phyloP scores from a whole-genome alignment of 495 filamentous ascomycete species.

The Ascodesmis nigricans region DNA sequence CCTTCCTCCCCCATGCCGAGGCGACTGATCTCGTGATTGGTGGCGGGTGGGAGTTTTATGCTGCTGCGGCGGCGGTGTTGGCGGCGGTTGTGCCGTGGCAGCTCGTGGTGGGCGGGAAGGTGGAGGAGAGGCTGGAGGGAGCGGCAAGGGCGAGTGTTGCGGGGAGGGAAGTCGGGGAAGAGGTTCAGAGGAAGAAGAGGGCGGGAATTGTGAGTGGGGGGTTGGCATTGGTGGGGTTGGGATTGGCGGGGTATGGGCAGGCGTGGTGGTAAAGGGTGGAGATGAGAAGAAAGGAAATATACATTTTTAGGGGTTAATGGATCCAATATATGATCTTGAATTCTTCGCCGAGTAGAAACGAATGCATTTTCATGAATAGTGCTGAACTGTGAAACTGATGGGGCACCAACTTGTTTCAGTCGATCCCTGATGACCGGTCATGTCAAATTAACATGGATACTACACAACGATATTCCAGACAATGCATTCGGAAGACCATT shows the following conservation, averaged over 20 bases:
- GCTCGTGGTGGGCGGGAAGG: slow-evolving; percentile 7
- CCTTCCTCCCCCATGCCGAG: slow-evolving; percentile 16
- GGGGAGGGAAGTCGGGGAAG: slow-evolving; percentile 9
- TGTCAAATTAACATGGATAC: no score
- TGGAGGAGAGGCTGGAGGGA: slow-evolving; percentile 8
- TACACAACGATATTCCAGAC: no score
- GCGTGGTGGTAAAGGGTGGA: slow-evolving; percentile 3
- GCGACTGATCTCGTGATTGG: slow-evolving; percentile 5
- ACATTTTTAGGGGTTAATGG: no score
- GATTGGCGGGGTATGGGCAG: background rate
- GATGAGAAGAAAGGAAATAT: background rate
- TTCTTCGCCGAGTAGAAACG: no score
- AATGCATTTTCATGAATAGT: no score
- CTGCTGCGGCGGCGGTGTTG: slow-evolving; percentile 11
- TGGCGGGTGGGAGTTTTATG: slow-evolving; percentile 16
- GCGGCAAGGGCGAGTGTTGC: slow-evolving; percentile 7
- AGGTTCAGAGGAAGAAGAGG: slow-evolving; percentile 12
- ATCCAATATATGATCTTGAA: no score
- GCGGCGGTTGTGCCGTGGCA: slow-evolving; percentile 13
- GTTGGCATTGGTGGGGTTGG: background rate
- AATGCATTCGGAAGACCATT: no score
- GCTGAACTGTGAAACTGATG: no score
- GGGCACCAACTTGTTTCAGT: no score
- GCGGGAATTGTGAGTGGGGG: background rate
- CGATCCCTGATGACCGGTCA: no score